Conservation (phyloP, 2,329 filamentous ascomycete genomes). For the Aurifilum marmelostoma region DNA sequence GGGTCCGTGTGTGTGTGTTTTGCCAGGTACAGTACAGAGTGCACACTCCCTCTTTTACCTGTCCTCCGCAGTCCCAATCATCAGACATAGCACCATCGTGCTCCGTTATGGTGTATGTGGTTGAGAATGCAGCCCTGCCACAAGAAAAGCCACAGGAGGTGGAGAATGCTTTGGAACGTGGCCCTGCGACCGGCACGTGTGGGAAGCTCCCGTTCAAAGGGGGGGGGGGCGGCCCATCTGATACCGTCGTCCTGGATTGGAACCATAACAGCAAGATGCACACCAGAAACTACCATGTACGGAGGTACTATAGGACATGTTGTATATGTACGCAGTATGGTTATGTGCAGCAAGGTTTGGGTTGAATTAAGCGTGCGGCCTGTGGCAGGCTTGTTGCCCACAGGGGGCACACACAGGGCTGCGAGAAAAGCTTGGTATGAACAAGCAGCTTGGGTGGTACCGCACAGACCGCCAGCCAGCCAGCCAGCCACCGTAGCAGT, state of each 20-base stretch:
- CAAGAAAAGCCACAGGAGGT: not conserved
- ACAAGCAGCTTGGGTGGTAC: too few species aligned
- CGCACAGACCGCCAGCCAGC: too few species aligned
- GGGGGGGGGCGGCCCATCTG: not conserved
- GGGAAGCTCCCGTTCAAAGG: too few species aligned
- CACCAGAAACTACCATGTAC: not conserved
- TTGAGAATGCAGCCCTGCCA: not conserved
- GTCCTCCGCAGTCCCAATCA: too few species aligned
- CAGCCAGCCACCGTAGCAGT: too few species aligned
- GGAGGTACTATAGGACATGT: too few species aligned
- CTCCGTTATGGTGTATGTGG: too few species aligned
- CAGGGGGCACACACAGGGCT: not conserved
- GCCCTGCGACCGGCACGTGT: not conserved
- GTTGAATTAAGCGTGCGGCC: not conserved
- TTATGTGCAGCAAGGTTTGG: not conserved
- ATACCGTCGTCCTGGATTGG: not conserved
- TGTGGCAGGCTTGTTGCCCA: not conserved
- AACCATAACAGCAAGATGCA: not conserved
- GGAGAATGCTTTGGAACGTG: not conserved
- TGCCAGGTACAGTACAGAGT: too few species aligned
- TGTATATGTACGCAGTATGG: not conserved
- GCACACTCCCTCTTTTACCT: too few species aligned
- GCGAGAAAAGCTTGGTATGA: not conserved
- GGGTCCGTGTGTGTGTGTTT: too few species aligned
- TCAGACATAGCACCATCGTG: not conserved